phyloP scores from a whole-genome alignment of 768 basidiomycete species.

The Lepiota venenata region DNA sequence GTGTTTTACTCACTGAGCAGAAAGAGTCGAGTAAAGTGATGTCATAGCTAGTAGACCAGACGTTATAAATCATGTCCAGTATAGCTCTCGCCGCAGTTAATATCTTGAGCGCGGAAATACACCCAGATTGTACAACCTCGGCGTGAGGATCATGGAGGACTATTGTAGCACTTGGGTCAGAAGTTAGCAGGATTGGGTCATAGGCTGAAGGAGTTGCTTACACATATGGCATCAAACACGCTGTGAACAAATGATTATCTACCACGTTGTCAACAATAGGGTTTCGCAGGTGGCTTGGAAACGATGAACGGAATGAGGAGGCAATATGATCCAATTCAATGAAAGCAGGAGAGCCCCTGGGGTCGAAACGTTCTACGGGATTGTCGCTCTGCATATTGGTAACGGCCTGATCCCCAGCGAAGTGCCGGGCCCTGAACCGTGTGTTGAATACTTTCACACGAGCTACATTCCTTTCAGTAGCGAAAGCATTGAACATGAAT shows the following conservation, averaged over 20 bases:
- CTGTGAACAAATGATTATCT: constrained; percentile 55
- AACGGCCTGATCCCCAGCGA: constrained; percentile 52
- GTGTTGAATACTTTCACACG: constrained; percentile 61
- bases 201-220: constrained; percentile 19
- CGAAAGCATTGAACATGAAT: not conserved
- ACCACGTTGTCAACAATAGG: constrained; percentile 55
- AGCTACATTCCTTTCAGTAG: constrained; percentile 23
- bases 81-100: constrained; percentile 63
- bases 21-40: constrained; percentile 69
- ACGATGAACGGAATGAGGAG: constrained; percentile 54
- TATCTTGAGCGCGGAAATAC: constrained; percentile 67
- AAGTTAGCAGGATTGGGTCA: constrained; percentile 4
- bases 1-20: constrained; percentile 46
- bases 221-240: constrained; percentile 42
- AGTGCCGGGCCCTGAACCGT: constrained; percentile 59
- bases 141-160: constrained; percentile 78
- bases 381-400: constrained; percentile 35
- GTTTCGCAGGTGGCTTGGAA: constrained; percentile 51
- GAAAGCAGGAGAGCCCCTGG: constrained; percentile 60
- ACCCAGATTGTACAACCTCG: constrained; percentile 50
- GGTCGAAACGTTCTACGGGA: constrained; percentile 48
- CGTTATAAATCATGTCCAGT: constrained; percentile 61
- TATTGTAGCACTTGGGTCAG: constrained; percentile 51
- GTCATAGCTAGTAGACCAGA: constrained; percentile 71
- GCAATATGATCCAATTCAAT: constrained; percentile 57